Percentiles rank a stretch among this genome's conserved stretches.
phyloP scores from a whole-genome alignment of 805 yeast genomes.

The Candida ascalaphidarum region DNA sequence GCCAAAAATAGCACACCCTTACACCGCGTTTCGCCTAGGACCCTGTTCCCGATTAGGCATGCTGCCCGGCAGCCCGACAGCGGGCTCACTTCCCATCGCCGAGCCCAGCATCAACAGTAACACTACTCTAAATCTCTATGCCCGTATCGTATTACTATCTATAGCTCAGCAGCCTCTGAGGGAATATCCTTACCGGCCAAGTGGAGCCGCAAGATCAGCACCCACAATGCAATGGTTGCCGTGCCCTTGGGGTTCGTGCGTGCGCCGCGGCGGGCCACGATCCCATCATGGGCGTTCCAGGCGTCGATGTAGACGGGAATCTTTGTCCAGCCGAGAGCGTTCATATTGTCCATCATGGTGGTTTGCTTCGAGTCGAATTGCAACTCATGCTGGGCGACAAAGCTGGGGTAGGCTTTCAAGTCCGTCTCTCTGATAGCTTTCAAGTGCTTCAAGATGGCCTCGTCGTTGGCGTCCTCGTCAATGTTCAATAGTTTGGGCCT shows the following conservation, averaged over 20 bases:
- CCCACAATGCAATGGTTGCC: constrained; percentile 45
- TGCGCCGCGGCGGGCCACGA: constrained; percentile 69
- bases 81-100: too few relatives aligned
- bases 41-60: too few relatives aligned
- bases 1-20: too few relatives aligned
- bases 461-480: constrained; percentile 5
- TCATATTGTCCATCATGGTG: constrained; percentile 45
- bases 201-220: constrained; percentile 26
- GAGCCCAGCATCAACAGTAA: too few relatives aligned
- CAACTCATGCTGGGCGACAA: constrained; percentile 22
- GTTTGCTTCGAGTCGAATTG: constrained; percentile 29
- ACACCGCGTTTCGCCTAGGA: too few relatives aligned
- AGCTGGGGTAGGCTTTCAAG: constrained; percentile 17
- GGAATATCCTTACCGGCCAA: constrained; percentile 7
- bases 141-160: too few relatives aligned
- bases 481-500: constrained; percentile 1
- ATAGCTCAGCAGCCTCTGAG: too few relatives aligned
- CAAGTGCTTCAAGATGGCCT: constrained; percentile 7
- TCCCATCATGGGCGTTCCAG: constrained; percentile 79
- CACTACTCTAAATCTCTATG: too few relatives aligned
- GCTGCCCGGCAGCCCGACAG: too few relatives aligned
- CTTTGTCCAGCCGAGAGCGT: constrained; percentile 66
- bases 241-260: constrained; percentile 42
- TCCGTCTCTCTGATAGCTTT: constrained; percentile 9
- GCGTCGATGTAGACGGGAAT: constrained; percentile 64